These are phyloP conservation scores for Agrocybe chaxingu DNA, from an alignment of 768 basidiomycete genomes.

Conservation along the genomic window DNA sequence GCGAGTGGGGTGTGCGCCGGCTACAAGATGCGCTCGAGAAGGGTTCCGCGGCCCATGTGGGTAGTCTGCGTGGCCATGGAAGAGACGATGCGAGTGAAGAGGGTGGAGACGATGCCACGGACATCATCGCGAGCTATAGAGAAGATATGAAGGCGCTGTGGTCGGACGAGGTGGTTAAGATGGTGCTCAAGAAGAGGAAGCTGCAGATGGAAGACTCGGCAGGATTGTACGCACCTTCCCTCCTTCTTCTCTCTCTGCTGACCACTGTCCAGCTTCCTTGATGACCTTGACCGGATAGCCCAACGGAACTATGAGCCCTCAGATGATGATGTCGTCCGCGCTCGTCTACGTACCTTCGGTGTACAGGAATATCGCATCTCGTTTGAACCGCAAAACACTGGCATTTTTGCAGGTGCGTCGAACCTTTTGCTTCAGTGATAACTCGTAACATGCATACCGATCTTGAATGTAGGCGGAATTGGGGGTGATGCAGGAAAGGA, in stretches of 20 bases:
- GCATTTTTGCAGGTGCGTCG: neutral
- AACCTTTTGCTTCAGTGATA: neutral
- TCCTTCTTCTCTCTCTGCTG: neutral
- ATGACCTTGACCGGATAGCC: slow-evolving; percentile 63
- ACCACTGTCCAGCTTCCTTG: slow-evolving; percentile 51
- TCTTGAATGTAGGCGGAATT: slow-evolving; percentile 7
- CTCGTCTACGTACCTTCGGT: slow-evolving; percentile 65
- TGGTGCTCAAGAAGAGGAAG: slow-evolving; percentile 43
- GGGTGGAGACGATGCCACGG: slow-evolving; percentile 31
- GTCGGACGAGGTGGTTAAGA: slow-evolving; percentile 46
- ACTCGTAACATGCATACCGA: neutral
- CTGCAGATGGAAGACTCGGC: slow-evolving; percentile 56
- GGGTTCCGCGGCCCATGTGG: slow-evolving; percentile 1
- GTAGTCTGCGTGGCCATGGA: slow-evolving; percentile 3
- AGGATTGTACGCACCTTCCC: slow-evolving; percentile 47
- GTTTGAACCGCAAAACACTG: slow-evolving; percentile 34
- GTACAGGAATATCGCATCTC: slow-evolving; percentile 67
- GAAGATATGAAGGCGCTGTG: slow-evolving; percentile 53
- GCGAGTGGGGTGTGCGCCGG: slow-evolving; percentile 25
- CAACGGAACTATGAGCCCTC: slow-evolving; percentile 51
- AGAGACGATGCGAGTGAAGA: neutral
- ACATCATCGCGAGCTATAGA: slow-evolving; percentile 53
- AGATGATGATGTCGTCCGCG: slow-evolving; percentile 64
- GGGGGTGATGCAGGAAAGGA: slow-evolving; percentile 39
- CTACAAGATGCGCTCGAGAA: slow-evolving; percentile 18